Percentiles rank a stretch among this genome's conserved stretches.
Conservation (phyloP, 805 yeast genomes). For the Schizosaccharomyces octosporus region DNA sequence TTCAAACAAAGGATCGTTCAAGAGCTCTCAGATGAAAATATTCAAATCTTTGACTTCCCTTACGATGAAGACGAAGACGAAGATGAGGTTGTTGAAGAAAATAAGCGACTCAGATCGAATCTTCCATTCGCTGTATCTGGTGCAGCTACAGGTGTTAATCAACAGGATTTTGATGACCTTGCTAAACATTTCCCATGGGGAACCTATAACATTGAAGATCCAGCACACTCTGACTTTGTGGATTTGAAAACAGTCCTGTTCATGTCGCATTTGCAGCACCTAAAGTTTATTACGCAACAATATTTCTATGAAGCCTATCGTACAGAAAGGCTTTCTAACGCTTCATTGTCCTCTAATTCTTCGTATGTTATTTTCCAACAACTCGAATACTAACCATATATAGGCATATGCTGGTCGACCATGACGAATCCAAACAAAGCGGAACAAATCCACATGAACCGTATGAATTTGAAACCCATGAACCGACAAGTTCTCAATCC, state of each 20-base stretch:
- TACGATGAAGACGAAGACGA: conserved; percentile 35
- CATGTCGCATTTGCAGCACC: conserved; percentile 64
- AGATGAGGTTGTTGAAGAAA: conserved; percentile 15
- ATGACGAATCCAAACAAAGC: too few species aligned
- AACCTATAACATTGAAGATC: conserved; percentile 22
- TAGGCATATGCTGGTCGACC: too few species aligned
- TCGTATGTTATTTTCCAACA: background rate
- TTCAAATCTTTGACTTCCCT: conserved; percentile 51
- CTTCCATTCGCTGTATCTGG: conserved; percentile 38
- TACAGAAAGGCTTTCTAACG: conserved; percentile 39
- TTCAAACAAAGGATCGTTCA: conserved; percentile 30
- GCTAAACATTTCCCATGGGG: conserved; percentile 45
- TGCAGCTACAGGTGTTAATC: conserved; percentile 21
- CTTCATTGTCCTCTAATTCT: conserved; percentile 5
- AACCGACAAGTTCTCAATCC: too few species aligned
- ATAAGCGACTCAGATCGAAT: conserved; percentile 19
- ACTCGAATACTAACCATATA: too few species aligned
- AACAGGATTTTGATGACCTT: conserved; percentile 8
- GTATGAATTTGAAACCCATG: too few species aligned
- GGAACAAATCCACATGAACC: too few species aligned
- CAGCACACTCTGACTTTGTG: conserved; percentile 15
- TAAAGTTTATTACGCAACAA: conserved; percentile 59
- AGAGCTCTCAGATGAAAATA: conserved; percentile 32
- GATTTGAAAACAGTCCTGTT: conserved; percentile 42
- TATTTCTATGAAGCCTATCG: conserved; percentile 55